These are phyloP conservation scores for Vitis labrusca DNA, from an alignment of 164 flowering plant species.

Conservation along the genomic window DNA sequence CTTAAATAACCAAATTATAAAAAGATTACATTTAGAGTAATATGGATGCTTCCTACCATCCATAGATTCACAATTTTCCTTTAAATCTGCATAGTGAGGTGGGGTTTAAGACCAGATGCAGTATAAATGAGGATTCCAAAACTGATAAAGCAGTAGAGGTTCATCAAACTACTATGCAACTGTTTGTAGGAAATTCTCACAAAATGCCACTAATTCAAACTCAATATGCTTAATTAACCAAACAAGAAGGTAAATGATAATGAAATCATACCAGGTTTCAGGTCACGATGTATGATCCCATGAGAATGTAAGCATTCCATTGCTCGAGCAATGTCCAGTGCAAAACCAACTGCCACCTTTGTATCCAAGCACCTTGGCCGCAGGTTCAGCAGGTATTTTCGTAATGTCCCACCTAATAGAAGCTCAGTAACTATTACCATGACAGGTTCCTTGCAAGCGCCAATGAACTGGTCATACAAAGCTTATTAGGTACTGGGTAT, in stretches of 20 bases:
- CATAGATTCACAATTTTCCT: too few species aligned
- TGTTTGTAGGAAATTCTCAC: too few species aligned
- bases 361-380: conserved; percentile 75
- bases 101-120: too few species aligned
- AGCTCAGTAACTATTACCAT: conserved; percentile 95
- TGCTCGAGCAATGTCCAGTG: conserved; percentile 85
- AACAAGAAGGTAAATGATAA: not conserved
- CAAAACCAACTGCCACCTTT: conserved; percentile 66
- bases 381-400: conserved; percentile 66
- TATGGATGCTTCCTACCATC: too few species aligned
- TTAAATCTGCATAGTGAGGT: too few species aligned
- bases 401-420: conserved; percentile 80
- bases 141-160: too few species aligned
- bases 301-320: conserved; percentile 92
- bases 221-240: not conserved
- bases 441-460: conserved; percentile 84
- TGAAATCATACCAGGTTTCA: conserved; percentile 76
- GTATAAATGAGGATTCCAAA: too few species aligned
- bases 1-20: too few species aligned
- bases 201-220: not conserved
- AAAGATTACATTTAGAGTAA: too few species aligned
- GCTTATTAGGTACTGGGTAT: not conserved
- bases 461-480: conserved; percentile 65
- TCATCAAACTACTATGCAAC: too few species aligned
- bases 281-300: conserved; percentile 92